phyloP scores from a whole-genome alignment of 2,329 filamentous ascomycete species.

The Colletotrichum sidae region DNA sequence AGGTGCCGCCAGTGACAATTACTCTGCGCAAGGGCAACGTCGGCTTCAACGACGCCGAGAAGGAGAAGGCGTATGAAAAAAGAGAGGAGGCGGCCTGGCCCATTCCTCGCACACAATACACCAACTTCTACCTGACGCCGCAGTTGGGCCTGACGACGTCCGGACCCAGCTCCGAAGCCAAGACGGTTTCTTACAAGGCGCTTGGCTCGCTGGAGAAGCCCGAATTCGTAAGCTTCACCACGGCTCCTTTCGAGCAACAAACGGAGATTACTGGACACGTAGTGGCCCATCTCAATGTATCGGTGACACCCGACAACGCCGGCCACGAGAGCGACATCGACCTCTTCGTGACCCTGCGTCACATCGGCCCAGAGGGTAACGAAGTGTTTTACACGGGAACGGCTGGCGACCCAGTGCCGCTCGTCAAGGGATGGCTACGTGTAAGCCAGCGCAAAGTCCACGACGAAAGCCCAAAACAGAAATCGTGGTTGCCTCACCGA shows the following conservation, averaged over 20 bases:
- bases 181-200: conserved; percentile 65
- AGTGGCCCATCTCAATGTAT: conserved; percentile 73
- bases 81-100: conserved; percentile 75
- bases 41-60: conserved; percentile 72
- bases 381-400: conserved; percentile 75
- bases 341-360: conserved; percentile 71
- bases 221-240: conserved; percentile 68
- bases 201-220: conserved; percentile 67
- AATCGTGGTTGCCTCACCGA: conserved; percentile 66
- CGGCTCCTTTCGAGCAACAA: conserved; percentile 67
- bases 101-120: conserved; percentile 73
- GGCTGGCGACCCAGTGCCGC: conserved; percentile 70
- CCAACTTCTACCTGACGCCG: conserved; percentile 68
- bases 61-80: conserved; percentile 66
- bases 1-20: conserved; percentile 69
- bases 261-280: conserved; percentile 79
- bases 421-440: conserved; percentile 74
- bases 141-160: conserved; percentile 52
- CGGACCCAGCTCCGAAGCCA: conserved; percentile 41
- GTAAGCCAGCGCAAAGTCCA: conserved; percentile 67
- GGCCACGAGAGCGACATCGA: conserved; percentile 65
- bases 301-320: conserved; percentile 65
- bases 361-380: conserved; percentile 64
- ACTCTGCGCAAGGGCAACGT: conserved; percentile 74
- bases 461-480: conserved; percentile 60